Evolutionary conservation across 129 eudicot species (phyloP), one percentile per base, ranked within the genome.

Genomic region (Chrysanthemum seticuspe): DNA sequence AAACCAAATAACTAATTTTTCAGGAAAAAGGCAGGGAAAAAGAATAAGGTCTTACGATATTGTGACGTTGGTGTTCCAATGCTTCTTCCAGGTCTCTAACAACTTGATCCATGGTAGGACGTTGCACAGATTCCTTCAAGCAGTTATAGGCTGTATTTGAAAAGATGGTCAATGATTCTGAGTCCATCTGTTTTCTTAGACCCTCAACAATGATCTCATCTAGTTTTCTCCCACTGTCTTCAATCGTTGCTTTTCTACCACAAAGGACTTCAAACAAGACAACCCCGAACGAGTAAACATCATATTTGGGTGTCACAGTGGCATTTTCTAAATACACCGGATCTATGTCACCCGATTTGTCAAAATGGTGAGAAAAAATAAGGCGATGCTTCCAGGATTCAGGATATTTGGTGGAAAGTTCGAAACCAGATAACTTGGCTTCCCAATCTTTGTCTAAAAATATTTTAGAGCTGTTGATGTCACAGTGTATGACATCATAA

Each of bases 91-190:
- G 62, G 2, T 52, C 4, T 68, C 13, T 68, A 6, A 68, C 19
- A 68, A 68, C 7, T 15, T 68, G 61, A 68, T 50, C 48, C 12
- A 68, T 68, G 6, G 14, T 52, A 7, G 73, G 73, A 5, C 73
- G 73, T 52, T 52, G 60, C 10, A n/a, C 19, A 2, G 6, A 49
- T 27, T 68, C 31, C 13, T 68, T 47, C 45, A 68, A 50, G 62
- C 73, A 68, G 23, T 29, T 13, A 68, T 68, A 51, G 0, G 73
- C 18, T 23, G 45, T 51, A 18, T 68, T 14, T 52, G 13, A 11
- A 47, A 68, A 68, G 61, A 68, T 18, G 1, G 9, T 27, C 6
- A 53, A 27, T 53, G 61, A 68, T 68, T 68, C 23, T 50, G 15
- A 14, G 62, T 14, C 49, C 61, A 68, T 68, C 27, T 68, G 73